A percentile compares a stretch with the other conserved stretches of the same genome.
phyloP scores from a whole-genome alignment of 2,329 filamentous ascomycete genomes.

The Ophiocordyceps camponoti-floridani region DNA sequence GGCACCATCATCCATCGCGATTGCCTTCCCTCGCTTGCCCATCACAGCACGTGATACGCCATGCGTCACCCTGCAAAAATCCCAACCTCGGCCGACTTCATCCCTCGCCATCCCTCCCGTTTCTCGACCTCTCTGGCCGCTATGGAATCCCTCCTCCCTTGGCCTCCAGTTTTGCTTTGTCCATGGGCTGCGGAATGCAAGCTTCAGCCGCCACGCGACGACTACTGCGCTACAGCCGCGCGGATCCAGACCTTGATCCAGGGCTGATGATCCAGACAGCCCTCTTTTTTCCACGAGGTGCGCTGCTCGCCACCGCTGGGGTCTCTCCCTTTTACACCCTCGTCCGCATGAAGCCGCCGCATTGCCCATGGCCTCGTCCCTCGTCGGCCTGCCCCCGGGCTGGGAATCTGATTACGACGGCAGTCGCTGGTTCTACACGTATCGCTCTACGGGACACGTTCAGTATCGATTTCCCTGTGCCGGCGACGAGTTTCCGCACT shows the following conservation, averaged over 20 bases:
- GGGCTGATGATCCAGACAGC: background rate
- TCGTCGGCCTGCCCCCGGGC: constrained; percentile 24
- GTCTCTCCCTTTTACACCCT: background rate
- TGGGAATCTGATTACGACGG: constrained; percentile 44
- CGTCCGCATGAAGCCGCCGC: background rate
- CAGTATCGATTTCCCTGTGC: constrained; percentile 39
- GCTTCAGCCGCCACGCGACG: background rate
- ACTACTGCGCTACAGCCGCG: background rate
- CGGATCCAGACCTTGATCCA: background rate
- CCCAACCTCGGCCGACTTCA: background rate
- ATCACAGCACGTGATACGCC: background rate
- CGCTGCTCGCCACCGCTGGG: background rate
- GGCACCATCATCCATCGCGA: background rate
- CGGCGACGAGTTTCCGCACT: constrained; percentile 41
- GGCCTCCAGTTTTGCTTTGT: background rate
- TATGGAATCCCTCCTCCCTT: background rate
- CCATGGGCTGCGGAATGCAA: background rate
- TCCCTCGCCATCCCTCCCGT: background rate
- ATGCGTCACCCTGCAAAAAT: background rate
- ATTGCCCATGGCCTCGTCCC: constrained; percentile 7
- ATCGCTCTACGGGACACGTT: constrained; percentile 31
- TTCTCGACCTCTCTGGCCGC: background rate
- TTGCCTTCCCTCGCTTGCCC: background rate
- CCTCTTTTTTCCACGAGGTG: background rate
- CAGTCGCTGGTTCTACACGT: constrained; percentile 37